Base-by-base conservation (phyloP, 345 rosid genomes). In the Atalantia buxifolia region DNA sequence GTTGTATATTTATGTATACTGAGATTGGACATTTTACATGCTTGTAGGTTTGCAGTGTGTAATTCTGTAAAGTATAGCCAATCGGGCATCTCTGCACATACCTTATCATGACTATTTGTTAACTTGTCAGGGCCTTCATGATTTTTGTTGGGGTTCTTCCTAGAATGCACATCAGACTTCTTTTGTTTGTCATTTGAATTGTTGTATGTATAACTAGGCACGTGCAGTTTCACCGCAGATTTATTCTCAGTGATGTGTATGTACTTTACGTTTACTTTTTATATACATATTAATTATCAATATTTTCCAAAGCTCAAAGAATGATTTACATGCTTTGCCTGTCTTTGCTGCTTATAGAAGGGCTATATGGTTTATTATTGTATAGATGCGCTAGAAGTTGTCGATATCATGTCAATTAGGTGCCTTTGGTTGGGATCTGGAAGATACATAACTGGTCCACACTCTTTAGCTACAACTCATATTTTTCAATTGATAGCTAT, bases 1-100 rank as follows among this genome's bases (percentile, higher is more conserved):
- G 81, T 82, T 90, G 91, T 90, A 90, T 72, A 87, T 90, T 80
- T 78, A 83, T 83, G 88, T 80, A 88, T 84, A 88, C 85, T 70
- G 81, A 78, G 84, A 81, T 74, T 83, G 80, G 79, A 83, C 76
- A 50, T 78, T 77, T 85, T 72, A 81, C 84, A 80, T 79, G 83
- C 83, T 67, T 82, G 78, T 82, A 74, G 87, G 76, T 80, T 83
- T 78, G 80, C 61, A 76, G 78, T 80, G 77, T 82, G 83, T 74
- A 79, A 79, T 80, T 77, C 78, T 90, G 88, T 86, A 88, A 88
- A 88, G 84, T 78, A 81, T 80, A 83, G 82, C 83, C 84, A 72
- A 83, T 80, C 83, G 87, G 85, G 86, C 81, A 76, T 62, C 74
- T 80, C 76, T 84, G 87, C 88, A 81, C 88, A 83, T 88, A 84